These are phyloP conservation scores for Lichtheimia ramosa DNA, from an alignment of 371 early-diverging fungal genomes.

Conservation along the genomic window DNA sequence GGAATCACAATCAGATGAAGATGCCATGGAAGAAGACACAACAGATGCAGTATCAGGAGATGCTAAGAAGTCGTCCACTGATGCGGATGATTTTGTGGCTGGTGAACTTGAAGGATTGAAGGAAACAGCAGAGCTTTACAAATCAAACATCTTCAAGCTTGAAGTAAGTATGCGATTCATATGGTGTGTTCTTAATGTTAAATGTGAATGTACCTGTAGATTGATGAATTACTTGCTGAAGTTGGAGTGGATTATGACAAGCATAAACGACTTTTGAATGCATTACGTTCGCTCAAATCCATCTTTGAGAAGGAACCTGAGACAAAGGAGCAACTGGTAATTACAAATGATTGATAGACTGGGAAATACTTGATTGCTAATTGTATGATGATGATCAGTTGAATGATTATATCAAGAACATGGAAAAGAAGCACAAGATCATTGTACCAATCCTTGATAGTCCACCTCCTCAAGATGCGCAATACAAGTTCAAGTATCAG, in stretches of 20 bases:
- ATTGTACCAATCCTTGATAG: slow-evolving; percentile 77
- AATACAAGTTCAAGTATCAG: slow-evolving; percentile 76
- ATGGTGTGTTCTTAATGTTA: neutral
- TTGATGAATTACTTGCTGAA: slow-evolving; percentile 84
- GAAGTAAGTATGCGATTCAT: slow-evolving; percentile 47
- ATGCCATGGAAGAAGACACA: slow-evolving; percentile 40
- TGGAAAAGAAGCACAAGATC: slow-evolving; percentile 55
- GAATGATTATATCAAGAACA: slow-evolving; percentile 28
- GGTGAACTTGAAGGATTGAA: slow-evolving; percentile 87
- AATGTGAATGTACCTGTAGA: slow-evolving; percentile 30
- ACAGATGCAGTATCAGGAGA: slow-evolving; percentile 33
- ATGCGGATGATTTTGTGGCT: slow-evolving; percentile 55
- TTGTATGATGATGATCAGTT: neutral
- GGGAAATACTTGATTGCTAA: too few relatives aligned
- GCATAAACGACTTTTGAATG: slow-evolving; percentile 69
- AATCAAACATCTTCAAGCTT: slow-evolving; percentile 90
- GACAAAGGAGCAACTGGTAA: slow-evolving; percentile 51
- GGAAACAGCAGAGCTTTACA: slow-evolving; percentile 82
- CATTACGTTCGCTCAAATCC: slow-evolving; percentile 66
- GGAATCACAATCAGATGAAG: slow-evolving; percentile 47
- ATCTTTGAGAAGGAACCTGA: slow-evolving; percentile 55
- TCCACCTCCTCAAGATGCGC: slow-evolving; percentile 65
- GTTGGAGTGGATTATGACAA: slow-evolving; percentile 66
- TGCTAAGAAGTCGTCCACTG: slow-evolving; percentile 28
- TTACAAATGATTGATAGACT: neutral